Evolutionary conservation across 805 yeast genomes (phyloP), one percentile per base, ranked within the genome.

Genomic region (Lipomyces yamadae): DNA sequence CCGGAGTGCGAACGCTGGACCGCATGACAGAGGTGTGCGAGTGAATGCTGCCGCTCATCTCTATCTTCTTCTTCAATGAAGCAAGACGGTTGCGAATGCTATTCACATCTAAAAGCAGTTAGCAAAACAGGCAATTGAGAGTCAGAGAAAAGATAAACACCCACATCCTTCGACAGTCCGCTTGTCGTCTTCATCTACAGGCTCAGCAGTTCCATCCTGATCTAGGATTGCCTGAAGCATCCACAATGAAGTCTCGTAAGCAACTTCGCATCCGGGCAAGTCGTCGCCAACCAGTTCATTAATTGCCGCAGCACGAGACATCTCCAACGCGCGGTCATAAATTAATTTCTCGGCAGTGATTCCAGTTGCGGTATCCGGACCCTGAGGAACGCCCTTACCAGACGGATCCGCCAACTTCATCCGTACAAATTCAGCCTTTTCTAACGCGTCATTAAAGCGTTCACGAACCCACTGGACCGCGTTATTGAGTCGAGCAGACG

Each of bases 161-260:
- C 59, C 35, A 66, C 69, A 91, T 77, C 87, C 87, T 75, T 89
- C 91, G 60, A 94, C 91, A 77, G 90, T 88, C 56, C 82, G 84
- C 61, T 80, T 80, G 76, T 94, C 98, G 60, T 88, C 91, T 3
- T 81, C 84, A 74, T 91, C 96, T 66, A 93, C 74, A 13, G 67
- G 61, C 2, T 81, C 83, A 73, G 90, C 96, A 65, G 92, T 73
- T 18, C 58, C 60, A 37, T 71, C 72, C 45, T 39, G 50, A 33
- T 73, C 75, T 62, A 92, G 78, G 34, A 94, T 80, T 0, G 97
- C 92, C 75, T 92, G 96, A 74, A 94, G 81, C 97, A 94, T 92
- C 98, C 98, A 94, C 61, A 94, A 85, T 0, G 97, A 88, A 0
- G 97, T 91, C 3, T 96, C 91, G 76, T 94, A 94, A 7, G 94